Evolutionary conservation across 1,139 yeast species (phyloP).

Genomic region (Geotrichum fermentans): DNA sequence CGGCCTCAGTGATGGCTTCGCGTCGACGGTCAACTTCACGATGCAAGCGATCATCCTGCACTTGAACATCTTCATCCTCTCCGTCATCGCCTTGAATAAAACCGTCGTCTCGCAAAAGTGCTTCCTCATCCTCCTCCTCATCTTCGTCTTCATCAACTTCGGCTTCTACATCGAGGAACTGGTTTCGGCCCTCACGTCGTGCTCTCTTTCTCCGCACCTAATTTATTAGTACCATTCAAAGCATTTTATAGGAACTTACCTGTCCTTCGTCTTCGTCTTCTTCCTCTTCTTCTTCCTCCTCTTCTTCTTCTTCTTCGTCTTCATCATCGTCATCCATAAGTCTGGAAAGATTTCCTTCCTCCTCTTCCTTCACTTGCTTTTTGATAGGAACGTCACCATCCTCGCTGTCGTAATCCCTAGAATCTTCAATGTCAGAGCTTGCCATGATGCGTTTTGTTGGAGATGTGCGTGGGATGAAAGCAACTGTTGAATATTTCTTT

Average conservation of each 20-base stretch:
- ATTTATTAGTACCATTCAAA: constrained; percentile 37
- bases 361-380: not conserved
- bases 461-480: too few species aligned
- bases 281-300: constrained; percentile 28
- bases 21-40: constrained; percentile 88
- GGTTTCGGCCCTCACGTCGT: constrained; percentile 69
- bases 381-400: not conserved
- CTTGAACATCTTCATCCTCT: constrained; percentile 48
- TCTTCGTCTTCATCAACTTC: constrained; percentile 98
- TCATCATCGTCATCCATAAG: constrained; percentile 11
- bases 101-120: constrained; percentile 62
- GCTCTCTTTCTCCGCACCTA: constrained; percentile 63
- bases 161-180: constrained; percentile 97
- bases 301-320: constrained; percentile 33
- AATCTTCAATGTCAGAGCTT: not conserved
- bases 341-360: not conserved
- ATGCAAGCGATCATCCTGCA: constrained; percentile 65
- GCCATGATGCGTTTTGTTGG: constrained; percentile 10
- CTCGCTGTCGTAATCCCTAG: not conserved
- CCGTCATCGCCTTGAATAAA: constrained; percentile 52
- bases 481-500: too few species aligned
- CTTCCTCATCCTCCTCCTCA: constrained; percentile 86
- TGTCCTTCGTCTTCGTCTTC: constrained; percentile 33
- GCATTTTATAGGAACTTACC: constrained; percentile 19
- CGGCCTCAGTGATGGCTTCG: constrained; percentile 87